Evolutionary conservation across 2,329 filamentous ascomycete species (phyloP), one percentile per base, ranked within the genome.

Genomic region (Aureobasidium subglaciale): DNA sequence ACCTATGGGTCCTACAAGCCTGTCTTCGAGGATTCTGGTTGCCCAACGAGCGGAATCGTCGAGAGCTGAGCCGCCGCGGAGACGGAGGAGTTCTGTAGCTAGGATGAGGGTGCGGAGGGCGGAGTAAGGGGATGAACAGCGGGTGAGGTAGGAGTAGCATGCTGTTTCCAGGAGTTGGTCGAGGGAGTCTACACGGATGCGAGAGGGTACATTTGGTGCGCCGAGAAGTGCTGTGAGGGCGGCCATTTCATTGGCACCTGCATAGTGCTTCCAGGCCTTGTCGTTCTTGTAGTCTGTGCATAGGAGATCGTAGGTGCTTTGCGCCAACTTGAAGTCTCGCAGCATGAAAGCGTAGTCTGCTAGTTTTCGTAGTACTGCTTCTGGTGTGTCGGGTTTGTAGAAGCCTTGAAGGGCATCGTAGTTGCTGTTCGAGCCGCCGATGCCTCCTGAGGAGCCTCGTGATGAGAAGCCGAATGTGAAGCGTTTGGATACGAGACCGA

Each of bases 331-430:
- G 84, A 87, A 99, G 70, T 99, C 95, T 29, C 93, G 83, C 34
- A 99, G 79, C 91, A 99, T 96, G 66, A 99, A 95, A 10, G 90
- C 86, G 71, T 92, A 97, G 68, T 99, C 93, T 40, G 89, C 93
- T 46, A 99, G 76, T 67, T 95, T 95, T 32, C 93, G 85, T 82
- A 99, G 88, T 48, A 93, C 81, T 3, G 92, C 91, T 74, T 99
- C 95, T 0, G 90, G 85, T 0, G 87, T 77, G 59, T 95, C 90
- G 0, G 89, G 86, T 24, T 81, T 79, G 70, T 97, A 99, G 68
- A 88, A 95, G 1, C 90, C 90, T 62, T 82, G 79, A 6, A 83
- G 70, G 34, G 79, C 72, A 69, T 96, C 90, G 70, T 95, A 96
- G 65, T 90, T 95, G 63, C 80, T 83, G 55, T 71, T 71, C 3